Conservation (phyloP, 257 asterid genomes). For the Catharanthus roseus region DNA sequence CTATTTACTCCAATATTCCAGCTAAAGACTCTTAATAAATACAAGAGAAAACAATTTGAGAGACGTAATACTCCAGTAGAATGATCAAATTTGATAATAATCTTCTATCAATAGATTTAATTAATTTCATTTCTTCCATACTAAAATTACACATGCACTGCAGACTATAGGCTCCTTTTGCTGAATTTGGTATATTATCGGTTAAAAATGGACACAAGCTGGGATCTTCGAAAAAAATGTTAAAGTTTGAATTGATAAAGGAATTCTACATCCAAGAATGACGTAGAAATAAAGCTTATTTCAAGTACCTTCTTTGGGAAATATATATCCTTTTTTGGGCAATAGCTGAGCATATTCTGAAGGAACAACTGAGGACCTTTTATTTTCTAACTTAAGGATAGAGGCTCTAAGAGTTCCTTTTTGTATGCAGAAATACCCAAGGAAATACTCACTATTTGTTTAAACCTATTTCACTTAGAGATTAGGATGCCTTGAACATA, state of each 20-base stretch:
- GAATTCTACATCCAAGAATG: background rate
- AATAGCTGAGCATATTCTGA: too few relatives aligned
- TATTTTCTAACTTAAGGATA: background rate
- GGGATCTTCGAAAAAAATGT: background rate
- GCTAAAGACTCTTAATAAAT: background rate
- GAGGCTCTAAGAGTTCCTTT: background rate
- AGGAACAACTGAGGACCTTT: background rate
- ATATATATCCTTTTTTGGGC: background rate
- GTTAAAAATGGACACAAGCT: background rate
- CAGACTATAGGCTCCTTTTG: background rate
- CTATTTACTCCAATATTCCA: background rate
- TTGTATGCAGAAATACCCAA: background rate
- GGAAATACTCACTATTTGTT: background rate
- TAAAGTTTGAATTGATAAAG: background rate
- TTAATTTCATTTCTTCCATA: background rate
- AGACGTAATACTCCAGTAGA: background rate
- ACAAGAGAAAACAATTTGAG: background rate
- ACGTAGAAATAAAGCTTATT: background rate
- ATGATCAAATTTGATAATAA: background rate
- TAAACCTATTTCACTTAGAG: background rate
- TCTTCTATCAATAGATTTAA: background rate
- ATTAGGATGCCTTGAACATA: background rate
- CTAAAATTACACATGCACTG: background rate
- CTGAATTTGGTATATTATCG: background rate
- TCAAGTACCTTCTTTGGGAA: background rate